Evolutionary conservation across 192 early-diverging fungal species (phyloP).

Genomic region (Coemansia umbellata): DNA sequence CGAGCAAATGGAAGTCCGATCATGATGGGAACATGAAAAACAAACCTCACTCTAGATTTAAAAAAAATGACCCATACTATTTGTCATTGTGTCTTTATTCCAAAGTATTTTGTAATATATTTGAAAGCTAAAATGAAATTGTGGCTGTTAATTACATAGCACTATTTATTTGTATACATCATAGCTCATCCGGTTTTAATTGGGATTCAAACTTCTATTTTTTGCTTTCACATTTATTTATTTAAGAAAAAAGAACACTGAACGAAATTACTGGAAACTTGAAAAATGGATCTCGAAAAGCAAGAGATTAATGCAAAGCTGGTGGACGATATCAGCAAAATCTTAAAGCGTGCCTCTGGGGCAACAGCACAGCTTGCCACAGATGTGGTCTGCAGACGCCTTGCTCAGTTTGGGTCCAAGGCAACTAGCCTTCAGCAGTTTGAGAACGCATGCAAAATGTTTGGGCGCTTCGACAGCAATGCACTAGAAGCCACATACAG

Average conservation of each 20-base stretch:
- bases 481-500: conserved; percentile 20
- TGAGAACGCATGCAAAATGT: conserved; percentile 40
- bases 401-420: conserved; percentile 29
- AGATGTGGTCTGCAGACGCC: conserved; percentile 24
- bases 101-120: too few species aligned
- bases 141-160: too few species aligned
- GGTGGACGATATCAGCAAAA: conserved; percentile 12
- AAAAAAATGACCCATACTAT: too few species aligned
- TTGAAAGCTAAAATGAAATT: too few species aligned
- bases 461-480: conserved; percentile 39
- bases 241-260: neutral
- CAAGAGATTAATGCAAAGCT: conserved; percentile 16
- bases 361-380: conserved; percentile 15
- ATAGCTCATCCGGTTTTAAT: too few species aligned
- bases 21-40: too few species aligned
- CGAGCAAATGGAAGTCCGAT: too few species aligned
- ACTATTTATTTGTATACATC: too few species aligned
- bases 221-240: neutral
- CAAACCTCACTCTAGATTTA: too few species aligned
- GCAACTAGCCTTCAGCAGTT: conserved; percentile 21
- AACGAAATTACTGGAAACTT: too few species aligned
- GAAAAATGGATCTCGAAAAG: conserved; percentile 24
- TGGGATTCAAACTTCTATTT: neutral
- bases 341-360: conserved; percentile 15
- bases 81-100: too few species aligned